Conservation (phyloP, 2,329 filamentous ascomycete genomes). For the Periconia macrospinosa region DNA sequence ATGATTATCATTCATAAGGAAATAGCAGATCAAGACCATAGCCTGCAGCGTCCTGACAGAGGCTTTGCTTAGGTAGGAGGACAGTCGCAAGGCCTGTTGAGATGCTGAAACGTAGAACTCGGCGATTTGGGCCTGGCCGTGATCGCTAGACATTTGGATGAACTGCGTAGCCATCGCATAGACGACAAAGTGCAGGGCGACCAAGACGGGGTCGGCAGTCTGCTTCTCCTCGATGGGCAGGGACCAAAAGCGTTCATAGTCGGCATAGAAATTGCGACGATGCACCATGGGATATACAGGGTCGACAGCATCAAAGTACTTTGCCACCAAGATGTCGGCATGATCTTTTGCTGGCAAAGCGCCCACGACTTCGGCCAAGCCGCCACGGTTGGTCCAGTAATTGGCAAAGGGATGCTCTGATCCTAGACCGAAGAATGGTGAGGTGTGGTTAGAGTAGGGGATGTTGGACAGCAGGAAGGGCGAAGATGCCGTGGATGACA, state of each 20-base stretch:
- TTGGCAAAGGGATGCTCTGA: constrained; percentile 80
- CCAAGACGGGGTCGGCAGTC: constrained; percentile 65
- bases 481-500: constrained; percentile 47
- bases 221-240: constrained; percentile 61
- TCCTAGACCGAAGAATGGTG: constrained; percentile 79
- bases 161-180: constrained; percentile 80
- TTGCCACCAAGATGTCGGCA: constrained; percentile 66
- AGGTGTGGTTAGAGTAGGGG: constrained; percentile 70
- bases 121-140: constrained; percentile 71
- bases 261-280: constrained; percentile 72
- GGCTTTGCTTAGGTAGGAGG: constrained; percentile 74
- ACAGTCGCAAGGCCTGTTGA: constrained; percentile 75
- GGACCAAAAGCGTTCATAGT: constrained; percentile 79
- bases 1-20: constrained; percentile 84
- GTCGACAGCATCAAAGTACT: constrained; percentile 66
- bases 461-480: constrained; percentile 69
- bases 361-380: constrained; percentile 72
- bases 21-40: constrained; percentile 82
- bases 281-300: constrained; percentile 82
- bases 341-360: constrained; percentile 76
- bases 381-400: constrained; percentile 81
- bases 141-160: constrained; percentile 59
- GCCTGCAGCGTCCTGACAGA: constrained; percentile 74
- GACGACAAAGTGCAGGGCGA: constrained; percentile 76
- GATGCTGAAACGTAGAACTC: constrained; percentile 81